Conservation (phyloP, 179 eudicot species). For the Corrigiola litoralis region DNA sequence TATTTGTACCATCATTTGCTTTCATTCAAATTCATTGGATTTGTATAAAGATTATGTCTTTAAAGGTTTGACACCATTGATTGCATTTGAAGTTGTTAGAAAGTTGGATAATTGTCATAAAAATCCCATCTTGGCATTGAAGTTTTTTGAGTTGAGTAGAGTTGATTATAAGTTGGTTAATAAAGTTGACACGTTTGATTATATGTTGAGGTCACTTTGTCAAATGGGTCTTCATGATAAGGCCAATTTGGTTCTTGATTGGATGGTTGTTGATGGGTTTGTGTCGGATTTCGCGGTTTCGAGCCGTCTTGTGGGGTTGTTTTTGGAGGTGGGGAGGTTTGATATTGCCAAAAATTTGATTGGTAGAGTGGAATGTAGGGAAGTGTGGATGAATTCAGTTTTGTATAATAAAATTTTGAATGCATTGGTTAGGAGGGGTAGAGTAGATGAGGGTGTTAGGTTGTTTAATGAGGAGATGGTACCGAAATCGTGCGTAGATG, state of each 20-base stretch:
- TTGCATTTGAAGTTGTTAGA: conserved; percentile 51
- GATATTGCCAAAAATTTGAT: conserved; percentile 50
- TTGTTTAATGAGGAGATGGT: conserved; percentile 54
- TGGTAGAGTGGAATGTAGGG: conserved; percentile 27
- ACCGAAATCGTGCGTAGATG: conserved; percentile 41
- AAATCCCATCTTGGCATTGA: conserved; percentile 55
- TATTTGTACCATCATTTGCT: conserved; percentile 54
- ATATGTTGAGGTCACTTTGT: conserved; percentile 57
- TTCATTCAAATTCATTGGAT: conserved; percentile 33
- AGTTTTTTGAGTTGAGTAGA: conserved; percentile 52
- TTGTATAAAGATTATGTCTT: conserved; percentile 42
- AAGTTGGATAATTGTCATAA: conserved; percentile 16
- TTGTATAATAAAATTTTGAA: conserved; percentile 62
- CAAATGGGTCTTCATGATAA: conserved; percentile 46
- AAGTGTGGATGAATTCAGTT: conserved; percentile 27
- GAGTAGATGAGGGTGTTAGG: conserved; percentile 57
- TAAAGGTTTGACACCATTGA: conserved; percentile 35
- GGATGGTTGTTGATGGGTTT: conserved; percentile 62
- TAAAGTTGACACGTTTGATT: conserved; percentile 36
- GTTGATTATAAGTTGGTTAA: conserved; percentile 44
- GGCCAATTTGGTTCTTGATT: conserved; percentile 53
- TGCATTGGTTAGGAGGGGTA: conserved; percentile 41
- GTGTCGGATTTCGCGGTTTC: conserved; percentile 31
- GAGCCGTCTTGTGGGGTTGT: conserved; percentile 40
- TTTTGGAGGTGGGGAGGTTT: conserved; percentile 46